Conservation (phyloP, 2,329 filamentous ascomycete species). For the Aspergillus chevalieri region DNA sequence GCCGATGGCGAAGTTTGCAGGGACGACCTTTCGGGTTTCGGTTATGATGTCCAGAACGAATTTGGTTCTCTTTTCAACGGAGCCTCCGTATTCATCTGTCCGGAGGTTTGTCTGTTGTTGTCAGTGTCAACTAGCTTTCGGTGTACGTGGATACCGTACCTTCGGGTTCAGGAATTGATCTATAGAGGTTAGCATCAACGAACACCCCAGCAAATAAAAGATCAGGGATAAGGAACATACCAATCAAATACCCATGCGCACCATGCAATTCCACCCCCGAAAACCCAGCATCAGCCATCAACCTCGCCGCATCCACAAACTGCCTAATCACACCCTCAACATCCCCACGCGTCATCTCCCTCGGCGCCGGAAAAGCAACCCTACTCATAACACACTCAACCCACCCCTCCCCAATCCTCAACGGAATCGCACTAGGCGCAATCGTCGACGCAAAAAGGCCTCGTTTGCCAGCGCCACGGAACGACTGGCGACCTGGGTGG, state of each 20-base stretch:
- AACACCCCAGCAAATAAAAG: background rate
- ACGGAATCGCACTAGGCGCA: constrained; percentile 36
- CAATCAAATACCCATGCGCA: constrained; percentile 47
- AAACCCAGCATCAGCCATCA: constrained; percentile 47
- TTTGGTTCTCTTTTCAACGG: constrained; percentile 39
- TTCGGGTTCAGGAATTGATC: constrained; percentile 34
- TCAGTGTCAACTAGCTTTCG: background rate
- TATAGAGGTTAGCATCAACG: constrained; percentile 5
- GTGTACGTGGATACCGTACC: constrained; percentile 15
- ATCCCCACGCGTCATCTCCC: constrained; percentile 51
- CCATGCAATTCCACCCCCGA: constrained; percentile 51
- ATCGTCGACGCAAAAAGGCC: constrained; percentile 24
- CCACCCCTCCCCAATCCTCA: constrained; percentile 34
- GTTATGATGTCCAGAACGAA: constrained; percentile 43
- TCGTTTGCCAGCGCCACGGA: constrained; percentile 34
- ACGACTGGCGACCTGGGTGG: constrained; percentile 42
- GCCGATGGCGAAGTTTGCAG: constrained; percentile 39
- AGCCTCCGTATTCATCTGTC: constrained; percentile 45
- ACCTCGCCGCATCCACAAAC: constrained; percentile 49
- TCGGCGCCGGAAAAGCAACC: constrained; percentile 44
- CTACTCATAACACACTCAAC: constrained; percentile 26
- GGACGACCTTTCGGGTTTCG: constrained; percentile 38
- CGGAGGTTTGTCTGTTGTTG: constrained; percentile 38
- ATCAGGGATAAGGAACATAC: constrained; percentile 26
- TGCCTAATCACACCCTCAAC: constrained; percentile 48